Percentiles rank a stretch among this genome's conserved stretches.
phyloP scores from a whole-genome alignment of 805 yeast genomes.

The Dipodascopsis tothii region DNA sequence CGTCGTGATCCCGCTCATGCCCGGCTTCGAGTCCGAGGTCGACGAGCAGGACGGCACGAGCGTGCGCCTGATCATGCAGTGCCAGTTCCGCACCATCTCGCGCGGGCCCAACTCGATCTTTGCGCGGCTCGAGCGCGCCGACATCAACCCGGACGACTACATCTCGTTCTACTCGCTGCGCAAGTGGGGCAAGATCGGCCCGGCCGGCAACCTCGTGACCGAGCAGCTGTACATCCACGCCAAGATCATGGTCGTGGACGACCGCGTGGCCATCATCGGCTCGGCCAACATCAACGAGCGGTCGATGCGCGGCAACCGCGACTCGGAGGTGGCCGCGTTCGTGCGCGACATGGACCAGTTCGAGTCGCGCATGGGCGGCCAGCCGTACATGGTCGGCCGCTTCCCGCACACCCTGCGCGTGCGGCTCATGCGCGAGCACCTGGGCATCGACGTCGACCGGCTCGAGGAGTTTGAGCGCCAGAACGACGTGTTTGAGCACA shows the following conservation, averaged over 20 bases:
- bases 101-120: conserved; percentile 84
- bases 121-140: conserved; percentile 67
- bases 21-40: conserved; percentile 91
- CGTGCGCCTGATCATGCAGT: conserved; percentile 92
- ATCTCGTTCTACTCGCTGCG: conserved; percentile 86
- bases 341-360: conserved; percentile 75
- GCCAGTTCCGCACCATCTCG: conserved; percentile 88
- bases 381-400: conserved; percentile 70
- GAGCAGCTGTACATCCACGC: conserved; percentile 94
- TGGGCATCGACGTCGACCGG: conserved; percentile 87
- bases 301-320: conserved; percentile 89
- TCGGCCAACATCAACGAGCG: conserved; percentile 96
- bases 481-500: conserved; percentile 33
- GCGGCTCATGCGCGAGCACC: conserved; percentile 91
- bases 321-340: conserved; percentile 87
- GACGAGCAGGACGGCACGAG: conserved; percentile 90
- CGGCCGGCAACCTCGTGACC: conserved; percentile 61
- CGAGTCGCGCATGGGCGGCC: conserved; percentile 68
- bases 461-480: conserved; percentile 74
- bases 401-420: conserved; percentile 85
- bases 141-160: conserved; percentile 81
- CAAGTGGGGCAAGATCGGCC: conserved; percentile 92
- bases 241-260: conserved; percentile 80
- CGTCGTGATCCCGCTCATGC: conserved; percentile 90
- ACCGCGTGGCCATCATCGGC: conserved; percentile 86